Percentiles rank a stretch among this genome's conserved stretches.
phyloP scores from a whole-genome alignment of 179 eudicot species.

The Drosera spatulata region DNA sequence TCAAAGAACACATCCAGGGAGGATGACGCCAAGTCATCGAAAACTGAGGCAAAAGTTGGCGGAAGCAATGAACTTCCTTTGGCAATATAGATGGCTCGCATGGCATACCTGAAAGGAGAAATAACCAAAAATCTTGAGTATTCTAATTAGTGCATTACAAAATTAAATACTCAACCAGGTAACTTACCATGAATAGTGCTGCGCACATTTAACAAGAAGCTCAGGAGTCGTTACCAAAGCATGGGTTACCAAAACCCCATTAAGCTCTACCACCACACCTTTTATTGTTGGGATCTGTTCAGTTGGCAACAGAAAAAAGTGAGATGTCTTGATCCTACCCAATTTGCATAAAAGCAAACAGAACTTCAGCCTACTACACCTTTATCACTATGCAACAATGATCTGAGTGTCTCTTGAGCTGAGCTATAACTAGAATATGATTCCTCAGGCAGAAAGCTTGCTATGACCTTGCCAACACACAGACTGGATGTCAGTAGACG shows the following conservation, averaged over 20 bases:
- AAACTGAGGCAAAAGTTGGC: conserved; percentile 87
- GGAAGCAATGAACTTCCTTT: conserved; percentile 97
- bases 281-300: conserved; percentile 73
- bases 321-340: not conserved
- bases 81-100: conserved; percentile 97
- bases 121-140: no score
- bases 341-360: not conserved
- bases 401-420: conserved; percentile 78
- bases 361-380: conserved; percentile 26
- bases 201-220: conserved; percentile 78
- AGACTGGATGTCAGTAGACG: conserved; percentile 12
- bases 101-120: conserved; percentile 56
- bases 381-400: conserved; percentile 85
- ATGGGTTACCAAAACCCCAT: conserved; percentile 91
- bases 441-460: conserved; percentile 93
- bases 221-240: conserved; percentile 81
- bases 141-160: no score
- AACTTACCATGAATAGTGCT: conserved; percentile 90
- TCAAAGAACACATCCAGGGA: conserved; percentile 97
- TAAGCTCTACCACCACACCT: conserved; percentile 76
- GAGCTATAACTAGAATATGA: conserved; percentile 78
- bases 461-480: conserved; percentile 49
- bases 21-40: conserved; percentile 95
- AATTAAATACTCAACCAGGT: no score
- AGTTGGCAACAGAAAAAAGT: not conserved